Evolutionary conservation across 1,139 yeast species (phyloP), one percentile per base, ranked within the genome.

Genomic region (Candida neerlandica): DNA sequence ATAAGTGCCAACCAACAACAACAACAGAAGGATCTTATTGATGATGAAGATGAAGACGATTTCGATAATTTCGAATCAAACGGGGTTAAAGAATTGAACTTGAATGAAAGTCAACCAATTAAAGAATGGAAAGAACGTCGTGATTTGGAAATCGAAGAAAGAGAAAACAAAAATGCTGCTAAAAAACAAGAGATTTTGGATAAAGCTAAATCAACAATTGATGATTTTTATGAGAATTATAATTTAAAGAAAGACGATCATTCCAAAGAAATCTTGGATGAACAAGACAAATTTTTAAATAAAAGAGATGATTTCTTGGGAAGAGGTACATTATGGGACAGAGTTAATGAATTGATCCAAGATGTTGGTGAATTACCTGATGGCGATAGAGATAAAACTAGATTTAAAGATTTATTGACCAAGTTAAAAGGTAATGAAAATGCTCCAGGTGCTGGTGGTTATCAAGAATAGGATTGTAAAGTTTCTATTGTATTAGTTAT

Each of bases 151-250:
- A 86, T 95, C 55, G 77, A 80, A 50, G 84, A 89, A 63, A 83
- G 96, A 65, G 99, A 95, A 64, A 85, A 81, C 57, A 82, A 82
- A 55, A 86, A 89, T 58, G 74, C 74, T 16, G 75, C 81, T 57
- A 89, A 84, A 65, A 83, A 88, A 65, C 75, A 77, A 43, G 92
- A 86, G 54, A 79, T 90, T 52, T 78, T 86, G 50, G 78, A 81
- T 45, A 85, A 86, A 55, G 99, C 99, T n/a, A 82, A 85, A 62
- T 83, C 84, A 64, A 85, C 94, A 48, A 85, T 92, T 62, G 97
- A 94, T 66, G 97, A 89, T 58, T 94, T 94, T 70, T 95, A 95
- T 70, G 97, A 91, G 59, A 87, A 86, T 64, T 95, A 95, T 77
- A 91, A 90, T 71, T 76, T 79, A 63, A 94, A 94, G 73, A 89